Conservation (phyloP, 441 rosid species). For the Adansonia gregorii region DNA sequence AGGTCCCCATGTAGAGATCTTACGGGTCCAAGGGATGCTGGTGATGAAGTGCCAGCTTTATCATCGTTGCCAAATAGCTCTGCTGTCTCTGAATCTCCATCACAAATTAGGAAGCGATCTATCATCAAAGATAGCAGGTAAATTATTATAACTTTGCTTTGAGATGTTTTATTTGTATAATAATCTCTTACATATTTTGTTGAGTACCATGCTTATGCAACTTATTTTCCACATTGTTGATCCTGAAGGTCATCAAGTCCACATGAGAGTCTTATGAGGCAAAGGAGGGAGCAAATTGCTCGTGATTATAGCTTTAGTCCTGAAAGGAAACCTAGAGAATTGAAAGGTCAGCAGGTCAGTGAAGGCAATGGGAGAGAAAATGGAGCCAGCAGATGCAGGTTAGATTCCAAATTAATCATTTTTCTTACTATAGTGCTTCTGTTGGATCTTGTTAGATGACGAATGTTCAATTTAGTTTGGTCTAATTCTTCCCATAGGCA, state of each 20-base stretch:
- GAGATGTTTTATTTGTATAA: neutral
- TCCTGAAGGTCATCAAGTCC: conserved; percentile 34
- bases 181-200: neutral
- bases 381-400: conserved; percentile 44
- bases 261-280: conserved; percentile 40
- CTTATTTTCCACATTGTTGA: conserved; percentile 17
- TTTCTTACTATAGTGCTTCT: neutral
- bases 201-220: conserved; percentile 9
- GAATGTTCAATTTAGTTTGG: conserved; percentile 24
- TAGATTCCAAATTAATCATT: conserved; percentile 13
- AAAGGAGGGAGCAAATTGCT: conserved; percentile 29
- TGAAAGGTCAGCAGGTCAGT: conserved; percentile 35
- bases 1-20: conserved; percentile 33
- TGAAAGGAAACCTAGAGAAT: conserved; percentile 39
- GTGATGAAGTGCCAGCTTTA: conserved; percentile 22
- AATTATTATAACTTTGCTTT: conserved; percentile 5
- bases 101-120: conserved; percentile 31
- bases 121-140: conserved; percentile 47
- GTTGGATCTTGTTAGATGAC: conserved; percentile 16
- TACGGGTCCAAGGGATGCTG: conserved; percentile 34
- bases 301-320: conserved; percentile 38
- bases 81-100: conserved; percentile 38
- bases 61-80: conserved; percentile 44
- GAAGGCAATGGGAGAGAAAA: conserved; percentile 40
- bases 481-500: conserved; percentile 7